phyloP scores from a whole-genome alignment of 345 rosid genomes.

The Murraya paniculata region DNA sequence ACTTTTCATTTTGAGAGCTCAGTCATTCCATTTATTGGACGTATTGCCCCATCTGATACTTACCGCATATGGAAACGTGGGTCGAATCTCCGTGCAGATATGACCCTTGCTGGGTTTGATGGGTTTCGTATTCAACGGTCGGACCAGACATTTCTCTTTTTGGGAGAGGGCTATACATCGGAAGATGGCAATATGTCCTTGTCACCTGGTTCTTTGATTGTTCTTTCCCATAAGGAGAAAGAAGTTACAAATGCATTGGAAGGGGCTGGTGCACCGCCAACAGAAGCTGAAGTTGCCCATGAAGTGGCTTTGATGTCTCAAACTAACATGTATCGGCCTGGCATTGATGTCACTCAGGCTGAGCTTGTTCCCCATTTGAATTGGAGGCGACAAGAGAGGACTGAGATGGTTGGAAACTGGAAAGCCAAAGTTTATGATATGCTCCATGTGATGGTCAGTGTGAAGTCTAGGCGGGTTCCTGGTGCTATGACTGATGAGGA shows the following conservation, averaged over 20 bases:
- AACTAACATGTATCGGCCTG: conserved; percentile 98
- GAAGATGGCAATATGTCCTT: conserved; percentile 68
- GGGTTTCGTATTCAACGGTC: conserved; percentile 95
- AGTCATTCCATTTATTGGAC: conserved; percentile 91
- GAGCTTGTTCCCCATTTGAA: conserved; percentile 84
- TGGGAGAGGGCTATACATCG: conserved; percentile 82
- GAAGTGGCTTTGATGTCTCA: conserved; percentile 96
- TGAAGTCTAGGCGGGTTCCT: conserved; percentile 94
- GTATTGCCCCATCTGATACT: conserved; percentile 98
- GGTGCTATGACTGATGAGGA: conserved; percentile 99
- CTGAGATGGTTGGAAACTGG: conserved; percentile 93
- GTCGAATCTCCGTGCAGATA: conserved; percentile 96
- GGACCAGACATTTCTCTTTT: conserved; percentile 84
- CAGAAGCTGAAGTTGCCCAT: conserved; percentile 89
- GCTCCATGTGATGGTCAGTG: conserved; percentile 96
- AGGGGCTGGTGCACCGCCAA: conserved; percentile 93
- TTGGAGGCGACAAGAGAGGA: conserved; percentile 98
- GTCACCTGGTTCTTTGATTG: conserved; percentile 78
- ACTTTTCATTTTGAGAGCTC: conserved; percentile 97
- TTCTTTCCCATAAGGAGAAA: conserved; percentile 92
- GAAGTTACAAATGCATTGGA: conserved; percentile 95
- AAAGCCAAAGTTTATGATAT: conserved; percentile 96
- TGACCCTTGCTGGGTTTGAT: conserved; percentile 97
- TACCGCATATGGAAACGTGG: conserved; percentile 99
- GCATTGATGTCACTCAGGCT: conserved; percentile 98